These are phyloP conservation scores for Oryza punctata DNA, from an alignment of 176 grass and related monocot genomes.

Conservation along the genomic window DNA sequence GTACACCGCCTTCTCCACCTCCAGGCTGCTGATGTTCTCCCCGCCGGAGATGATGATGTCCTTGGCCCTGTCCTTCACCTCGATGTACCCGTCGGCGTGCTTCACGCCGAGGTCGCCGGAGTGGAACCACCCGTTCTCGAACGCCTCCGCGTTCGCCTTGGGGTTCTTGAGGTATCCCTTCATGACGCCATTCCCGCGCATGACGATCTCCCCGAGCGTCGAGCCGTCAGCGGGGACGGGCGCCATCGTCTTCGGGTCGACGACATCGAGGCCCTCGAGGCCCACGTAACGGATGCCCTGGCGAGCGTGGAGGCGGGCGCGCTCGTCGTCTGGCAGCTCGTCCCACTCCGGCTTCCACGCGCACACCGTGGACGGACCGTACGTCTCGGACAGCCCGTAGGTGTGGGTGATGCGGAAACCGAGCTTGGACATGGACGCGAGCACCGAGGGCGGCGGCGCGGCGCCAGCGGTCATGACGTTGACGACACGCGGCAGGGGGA, in stretches of 20 bases:
- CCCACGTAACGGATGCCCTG: constrained; percentile 87
- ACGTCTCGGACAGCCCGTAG: constrained; percentile 90
- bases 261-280: constrained; percentile 71
- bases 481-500: constrained; percentile 69
- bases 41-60: constrained; percentile 99
- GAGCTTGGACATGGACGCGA: constrained; percentile 72
- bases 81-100: constrained; percentile 77
- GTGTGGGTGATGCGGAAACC: constrained; percentile 91
- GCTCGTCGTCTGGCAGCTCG: constrained; percentile 55
- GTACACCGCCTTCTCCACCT: constrained; percentile 88
- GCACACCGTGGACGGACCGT: constrained; percentile 81
- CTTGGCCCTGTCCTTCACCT: constrained; percentile 95
- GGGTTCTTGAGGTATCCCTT: constrained; percentile 93
- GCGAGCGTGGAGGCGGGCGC: constrained; percentile 69
- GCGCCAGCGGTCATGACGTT: constrained; percentile 90
- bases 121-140: constrained; percentile 92
- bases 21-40: constrained; percentile 96
- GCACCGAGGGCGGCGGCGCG: constrained; percentile 79
- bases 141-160: constrained; percentile 73
- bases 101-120: constrained; percentile 82
- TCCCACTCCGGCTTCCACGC: constrained; percentile 97
- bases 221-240: constrained; percentile 71
- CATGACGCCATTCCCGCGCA: constrained; percentile 92
- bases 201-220: constrained; percentile 83
- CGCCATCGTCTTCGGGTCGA: constrained; percentile 72